Evolutionary conservation across 139 green algal genomes (phyloP).

Genomic region (Chlorella sp.): DNA sequence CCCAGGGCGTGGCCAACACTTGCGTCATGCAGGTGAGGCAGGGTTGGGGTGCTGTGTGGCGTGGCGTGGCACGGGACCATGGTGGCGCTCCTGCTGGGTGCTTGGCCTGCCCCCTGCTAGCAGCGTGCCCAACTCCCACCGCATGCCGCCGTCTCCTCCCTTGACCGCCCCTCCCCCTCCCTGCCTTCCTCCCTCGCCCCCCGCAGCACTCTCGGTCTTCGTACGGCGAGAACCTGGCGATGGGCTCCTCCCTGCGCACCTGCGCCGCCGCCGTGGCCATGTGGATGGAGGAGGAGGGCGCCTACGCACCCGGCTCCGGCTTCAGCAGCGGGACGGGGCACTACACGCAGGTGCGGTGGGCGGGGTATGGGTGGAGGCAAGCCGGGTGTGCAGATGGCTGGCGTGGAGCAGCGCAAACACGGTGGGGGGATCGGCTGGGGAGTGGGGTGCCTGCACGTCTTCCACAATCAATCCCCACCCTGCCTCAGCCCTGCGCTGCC

Average conservation of each 20-base stretch:
- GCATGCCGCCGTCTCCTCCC: background rate
- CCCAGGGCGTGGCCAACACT: background rate
- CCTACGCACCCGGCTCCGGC: background rate
- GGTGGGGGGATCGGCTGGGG: too few relatives aligned
- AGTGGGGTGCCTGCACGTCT: background rate
- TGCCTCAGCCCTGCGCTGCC: background rate
- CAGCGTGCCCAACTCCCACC: too few relatives aligned
- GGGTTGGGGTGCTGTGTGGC: background rate
- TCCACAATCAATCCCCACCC: too few relatives aligned
- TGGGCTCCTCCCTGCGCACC: background rate
- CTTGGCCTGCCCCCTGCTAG: too few relatives aligned
- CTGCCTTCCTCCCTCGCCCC: background rate
- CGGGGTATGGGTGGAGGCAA: too few relatives aligned
- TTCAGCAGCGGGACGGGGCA: background rate
- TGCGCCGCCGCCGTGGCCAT: background rate
- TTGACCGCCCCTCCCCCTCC: background rate
- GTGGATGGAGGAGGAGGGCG: background rate
- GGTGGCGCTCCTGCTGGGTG: background rate
- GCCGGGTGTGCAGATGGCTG: too few relatives aligned
- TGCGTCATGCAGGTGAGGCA: conserved; percentile 8
- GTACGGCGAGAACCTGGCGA: conserved; percentile 6
- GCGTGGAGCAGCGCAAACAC: too few relatives aligned
- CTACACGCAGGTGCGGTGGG: background rate
- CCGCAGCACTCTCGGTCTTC: background rate
- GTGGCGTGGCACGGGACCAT: background rate